phyloP scores from a whole-genome alignment of 768 basidiomycete genomes.

The Rossbeevera mucosa region DNA sequence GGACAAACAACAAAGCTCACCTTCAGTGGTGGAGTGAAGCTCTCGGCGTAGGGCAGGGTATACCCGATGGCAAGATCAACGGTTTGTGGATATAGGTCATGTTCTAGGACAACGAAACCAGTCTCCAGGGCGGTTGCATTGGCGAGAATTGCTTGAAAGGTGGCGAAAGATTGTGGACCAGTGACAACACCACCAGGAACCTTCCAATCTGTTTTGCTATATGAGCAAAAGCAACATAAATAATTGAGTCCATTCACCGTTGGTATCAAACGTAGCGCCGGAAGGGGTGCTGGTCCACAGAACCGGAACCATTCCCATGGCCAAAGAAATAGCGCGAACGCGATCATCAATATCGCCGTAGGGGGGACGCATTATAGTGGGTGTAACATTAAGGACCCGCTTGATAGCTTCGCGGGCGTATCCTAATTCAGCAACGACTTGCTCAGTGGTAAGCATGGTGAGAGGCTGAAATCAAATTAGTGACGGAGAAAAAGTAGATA shows the following conservation, averaged over 20 bases:
- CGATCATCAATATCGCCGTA: conserved; percentile 90
- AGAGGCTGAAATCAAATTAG: conserved; percentile 41
- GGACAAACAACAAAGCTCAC: conserved; percentile 34
- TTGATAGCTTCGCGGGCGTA: conserved; percentile 89
- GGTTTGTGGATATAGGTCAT: conserved; percentile 79
- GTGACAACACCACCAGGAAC: conserved; percentile 73
- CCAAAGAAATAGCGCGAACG: conserved; percentile 82
- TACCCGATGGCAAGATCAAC: conserved; percentile 90
- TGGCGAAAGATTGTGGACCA: conserved; percentile 59
- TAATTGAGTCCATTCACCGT: conserved; percentile 40
- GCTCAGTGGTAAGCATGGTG: conserved; percentile 68
- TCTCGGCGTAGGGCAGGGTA: conserved; percentile 72
- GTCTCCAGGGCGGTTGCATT: conserved; percentile 58
- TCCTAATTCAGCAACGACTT: conserved; percentile 90
- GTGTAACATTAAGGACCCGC: conserved; percentile 67
- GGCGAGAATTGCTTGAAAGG: conserved; percentile 69
- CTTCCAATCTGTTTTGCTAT: conserved; percentile 64
- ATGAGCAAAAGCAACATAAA: conserved; percentile 4
- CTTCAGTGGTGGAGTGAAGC: conserved; percentile 57
- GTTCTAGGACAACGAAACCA: conserved; percentile 86
- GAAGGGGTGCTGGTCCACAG: conserved; percentile 75
- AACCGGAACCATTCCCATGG: conserved; percentile 89
- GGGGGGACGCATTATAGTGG: conserved; percentile 75
- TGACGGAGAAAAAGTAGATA: conserved; percentile 3
- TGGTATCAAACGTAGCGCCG: conserved; percentile 63